Base-by-base conservation (phyloP, 1,139 yeast genomes). In the Debaryomyces subglobosus region DNA sequence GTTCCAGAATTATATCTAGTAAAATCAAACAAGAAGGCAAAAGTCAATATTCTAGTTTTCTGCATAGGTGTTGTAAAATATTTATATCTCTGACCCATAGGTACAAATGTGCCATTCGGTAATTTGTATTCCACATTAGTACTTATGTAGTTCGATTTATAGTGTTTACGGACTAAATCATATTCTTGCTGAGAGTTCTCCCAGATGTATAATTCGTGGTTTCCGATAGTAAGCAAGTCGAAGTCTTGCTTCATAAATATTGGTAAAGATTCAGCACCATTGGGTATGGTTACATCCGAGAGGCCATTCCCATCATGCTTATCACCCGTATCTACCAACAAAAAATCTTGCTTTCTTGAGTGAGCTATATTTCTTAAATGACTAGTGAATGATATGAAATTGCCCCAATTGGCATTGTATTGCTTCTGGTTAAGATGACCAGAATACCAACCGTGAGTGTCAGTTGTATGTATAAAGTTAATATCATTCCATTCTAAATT, bases 251-350 rank as follows among this genome's bases (percentile, higher is more conserved):
- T 70, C 53, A 78, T 78, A 64, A 91, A 91, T 0, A 90, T 75
- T 1, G 79, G 77, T 33, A 84, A 79, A 1, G 94, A 79, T 25
- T 76, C 65, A 10, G 71, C 61, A 0, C 97, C 98, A 58, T 85
- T 85, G 1, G 92, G 89, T 3, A 43, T 53, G 0, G 96, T 86
- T 9, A 86, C 85, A 67, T 92, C 98, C 40, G 91, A 79, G 20
- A 86, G 67, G 0, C 98, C 99, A 62, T 90, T 91, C 1, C 99
- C 99, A 65, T 94, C 98, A 58, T 89, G 96, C 52, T 90, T 83
- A 67, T 94, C 99, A 7, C 99, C 99, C 1, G 95, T 83, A 62
- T 94, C 99, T 1, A 94, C 78, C 1, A 91, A 58, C 6, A 94
- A 57, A 27, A 94, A 62, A 61, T 94, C 98, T 32, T 74, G 81